These are phyloP conservation scores for Chernovozyma sophiae-reginae DNA, from an alignment of 1,139 yeast species.

Conservation along the genomic window DNA sequence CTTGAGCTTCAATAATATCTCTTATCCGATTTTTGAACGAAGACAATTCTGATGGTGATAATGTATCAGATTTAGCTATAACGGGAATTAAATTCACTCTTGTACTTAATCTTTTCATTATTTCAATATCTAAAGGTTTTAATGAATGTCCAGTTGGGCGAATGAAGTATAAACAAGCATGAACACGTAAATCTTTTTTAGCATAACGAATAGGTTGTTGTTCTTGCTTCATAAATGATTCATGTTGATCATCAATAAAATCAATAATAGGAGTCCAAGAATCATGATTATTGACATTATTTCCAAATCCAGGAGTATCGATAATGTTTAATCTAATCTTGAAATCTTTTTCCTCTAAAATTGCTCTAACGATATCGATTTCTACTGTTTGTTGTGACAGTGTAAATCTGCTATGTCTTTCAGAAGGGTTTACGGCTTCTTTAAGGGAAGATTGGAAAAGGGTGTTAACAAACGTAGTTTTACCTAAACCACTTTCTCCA, in stretches of 20 bases:
- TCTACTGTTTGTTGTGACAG: slow-evolving; percentile 79
- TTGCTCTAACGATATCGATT: slow-evolving; percentile 84
- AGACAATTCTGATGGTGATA: slow-evolving; percentile 76
- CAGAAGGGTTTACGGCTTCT: slow-evolving; percentile 57
- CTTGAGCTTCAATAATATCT: slow-evolving; percentile 89
- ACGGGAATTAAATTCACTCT: slow-evolving; percentile 93
- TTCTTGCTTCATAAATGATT: slow-evolving; percentile 90
- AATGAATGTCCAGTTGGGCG: slow-evolving; percentile 95
- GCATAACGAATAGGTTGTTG: slow-evolving; percentile 79
- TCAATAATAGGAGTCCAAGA: slow-evolving; percentile 94
- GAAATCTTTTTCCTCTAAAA: slow-evolving; percentile 89
- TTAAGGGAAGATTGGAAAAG: slow-evolving; percentile 73
- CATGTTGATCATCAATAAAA: slow-evolving; percentile 96
- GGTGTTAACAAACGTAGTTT: slow-evolving; percentile 92
- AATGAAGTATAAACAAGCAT: slow-evolving; percentile 90
- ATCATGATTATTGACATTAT: slow-evolving; percentile 87
- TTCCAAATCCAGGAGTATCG: slow-evolving; percentile 98
- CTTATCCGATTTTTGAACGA: slow-evolving; percentile 83
- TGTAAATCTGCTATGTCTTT: slow-evolving; percentile 65
- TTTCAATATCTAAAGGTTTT: slow-evolving; percentile 91
- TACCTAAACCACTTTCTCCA: slow-evolving; percentile 93
- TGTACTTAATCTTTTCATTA: slow-evolving; percentile 81
- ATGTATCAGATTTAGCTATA: slow-evolving; percentile 91
- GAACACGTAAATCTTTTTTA: slow-evolving; percentile 84
- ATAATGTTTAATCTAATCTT: slow-evolving; percentile 79